Conservation (phyloP, 1,284 basidiomycete genomes). For the Microbotryomycetes sp. region DNA sequence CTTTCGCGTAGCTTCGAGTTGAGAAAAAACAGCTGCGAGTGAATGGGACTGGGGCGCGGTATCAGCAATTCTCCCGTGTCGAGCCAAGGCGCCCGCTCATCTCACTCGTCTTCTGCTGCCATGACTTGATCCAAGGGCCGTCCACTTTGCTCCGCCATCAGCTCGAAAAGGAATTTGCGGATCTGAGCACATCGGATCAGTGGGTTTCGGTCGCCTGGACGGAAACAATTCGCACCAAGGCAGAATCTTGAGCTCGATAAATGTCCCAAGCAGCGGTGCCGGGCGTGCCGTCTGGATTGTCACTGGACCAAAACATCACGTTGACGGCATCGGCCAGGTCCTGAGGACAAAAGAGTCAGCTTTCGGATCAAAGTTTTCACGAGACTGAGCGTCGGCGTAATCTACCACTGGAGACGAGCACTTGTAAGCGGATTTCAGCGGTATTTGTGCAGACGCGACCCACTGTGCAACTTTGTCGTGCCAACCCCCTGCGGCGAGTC, state of each 20-base stretch:
- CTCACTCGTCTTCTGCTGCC: slow-evolving; percentile 24
- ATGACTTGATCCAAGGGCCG: slow-evolving; percentile 10
- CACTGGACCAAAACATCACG: slow-evolving; percentile 71
- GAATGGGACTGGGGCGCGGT: slow-evolving; percentile 63
- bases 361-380: not conserved
- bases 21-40: slow-evolving; percentile 80
- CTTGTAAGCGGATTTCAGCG: too few relatives aligned
- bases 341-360: slow-evolving; percentile 36
- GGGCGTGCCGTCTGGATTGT: slow-evolving; percentile 54
- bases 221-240: slow-evolving; percentile 41
- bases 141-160: slow-evolving; percentile 36
- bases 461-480: slow-evolving; percentile 77
- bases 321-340: slow-evolving; percentile 91
- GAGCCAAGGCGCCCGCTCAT: too few relatives aligned
- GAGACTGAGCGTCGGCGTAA: not conserved
- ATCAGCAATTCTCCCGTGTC: too few relatives aligned
- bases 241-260: slow-evolving; percentile 74
- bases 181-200: slow-evolving; percentile 46
- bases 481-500: slow-evolving; percentile 61
- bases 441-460: slow-evolving; percentile 3
- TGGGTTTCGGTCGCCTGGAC: not conserved
- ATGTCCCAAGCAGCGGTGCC: slow-evolving; percentile 91
- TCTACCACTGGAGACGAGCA: not conserved
- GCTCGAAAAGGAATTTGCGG: slow-evolving; percentile 58
- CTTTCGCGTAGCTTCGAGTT: slow-evolving; percentile 60